Conservation (phyloP, 441 rosid genomes). For the Pelargonium citronellum region DNA sequence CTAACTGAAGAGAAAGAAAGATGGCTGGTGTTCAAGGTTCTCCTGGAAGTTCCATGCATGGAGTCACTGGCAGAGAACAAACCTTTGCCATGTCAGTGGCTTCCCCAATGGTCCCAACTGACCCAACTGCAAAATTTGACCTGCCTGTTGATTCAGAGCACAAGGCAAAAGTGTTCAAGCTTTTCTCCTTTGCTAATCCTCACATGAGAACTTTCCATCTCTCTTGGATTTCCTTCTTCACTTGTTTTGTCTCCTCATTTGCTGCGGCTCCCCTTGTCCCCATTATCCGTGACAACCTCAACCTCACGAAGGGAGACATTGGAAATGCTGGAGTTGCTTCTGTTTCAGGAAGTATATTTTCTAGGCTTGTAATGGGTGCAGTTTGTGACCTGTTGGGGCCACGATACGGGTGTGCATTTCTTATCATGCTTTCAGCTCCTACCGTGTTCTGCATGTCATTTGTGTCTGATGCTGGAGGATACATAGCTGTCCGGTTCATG, state of each 20-base stretch:
- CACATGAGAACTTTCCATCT: conserved; percentile 78
- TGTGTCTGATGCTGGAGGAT: conserved; percentile 54
- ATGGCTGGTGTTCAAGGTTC: conserved; percentile 48
- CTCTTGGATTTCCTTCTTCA: conserved; percentile 78
- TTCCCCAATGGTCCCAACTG: conserved; percentile 52
- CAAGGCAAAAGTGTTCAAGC: conserved; percentile 64
- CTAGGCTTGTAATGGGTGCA: conserved; percentile 82
- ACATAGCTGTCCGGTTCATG: conserved; percentile 68
- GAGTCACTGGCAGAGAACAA: conserved; percentile 69
- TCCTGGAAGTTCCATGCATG: conserved; percentile 82
- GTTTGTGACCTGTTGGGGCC: conserved; percentile 72
- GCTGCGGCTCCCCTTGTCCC: conserved; percentile 90
- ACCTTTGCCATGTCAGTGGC: conserved; percentile 53
- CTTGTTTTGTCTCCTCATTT: conserved; percentile 67
- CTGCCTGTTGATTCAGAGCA: conserved; percentile 75
- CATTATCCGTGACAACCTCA: conserved; percentile 63
- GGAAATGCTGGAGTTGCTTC: conserved; percentile 91
- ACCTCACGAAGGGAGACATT: conserved; percentile 48
- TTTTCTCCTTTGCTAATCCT: conserved; percentile 59
- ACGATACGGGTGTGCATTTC: conserved; percentile 69
- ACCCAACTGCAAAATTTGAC: conserved; percentile 49
- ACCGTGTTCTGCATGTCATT: conserved; percentile 76
- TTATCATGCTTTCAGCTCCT: conserved; percentile 69
- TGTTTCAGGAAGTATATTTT: conserved; percentile 72
- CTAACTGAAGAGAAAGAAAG: neutral